phyloP scores from a whole-genome alignment of 1,139 yeast genomes.

The Sugiyamaella grinbergsii region DNA sequence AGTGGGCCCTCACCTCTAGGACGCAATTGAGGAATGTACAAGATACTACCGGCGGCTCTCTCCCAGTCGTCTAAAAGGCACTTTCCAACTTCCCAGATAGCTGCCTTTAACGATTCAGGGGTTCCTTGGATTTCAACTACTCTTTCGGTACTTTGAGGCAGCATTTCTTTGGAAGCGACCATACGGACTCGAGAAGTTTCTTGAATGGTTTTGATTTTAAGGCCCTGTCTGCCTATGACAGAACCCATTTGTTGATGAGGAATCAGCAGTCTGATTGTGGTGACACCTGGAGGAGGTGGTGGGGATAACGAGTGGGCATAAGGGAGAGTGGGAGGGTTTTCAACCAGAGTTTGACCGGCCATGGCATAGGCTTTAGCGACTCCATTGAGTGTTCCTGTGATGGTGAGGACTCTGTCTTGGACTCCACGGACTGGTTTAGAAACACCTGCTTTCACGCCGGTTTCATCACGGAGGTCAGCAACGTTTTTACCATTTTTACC shows the following conservation, averaged over 20 bases:
- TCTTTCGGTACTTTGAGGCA: constrained; percentile 84
- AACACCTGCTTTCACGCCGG: constrained; percentile 86
- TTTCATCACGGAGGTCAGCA: constrained; percentile 72
- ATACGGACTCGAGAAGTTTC: constrained; percentile 69
- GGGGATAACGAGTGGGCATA: constrained; percentile 54
- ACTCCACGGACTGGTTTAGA: constrained; percentile 81
- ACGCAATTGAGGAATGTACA: constrained; percentile 57
- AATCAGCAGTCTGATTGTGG: constrained; percentile 68
- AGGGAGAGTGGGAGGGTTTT: constrained; percentile 43
- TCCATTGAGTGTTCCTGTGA: constrained; percentile 75
- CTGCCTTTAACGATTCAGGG: constrained; percentile 60
- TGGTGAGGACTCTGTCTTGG: constrained; percentile 80
- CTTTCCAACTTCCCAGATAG: constrained; percentile 65
- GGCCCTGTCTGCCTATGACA: constrained; percentile 83
- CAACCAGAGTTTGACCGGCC: constrained; percentile 65
- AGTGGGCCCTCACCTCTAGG: constrained; percentile 18
- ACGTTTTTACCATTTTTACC: constrained; percentile 86
- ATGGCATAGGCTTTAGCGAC: constrained; percentile 72
- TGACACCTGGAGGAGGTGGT: constrained; percentile 56
- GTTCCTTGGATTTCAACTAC: constrained; percentile 86
- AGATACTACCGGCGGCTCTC: constrained; percentile 61
- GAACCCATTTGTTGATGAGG: constrained; percentile 92
- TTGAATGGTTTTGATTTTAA: constrained; percentile 79
- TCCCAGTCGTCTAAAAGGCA: constrained; percentile 73
- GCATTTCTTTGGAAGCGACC: constrained; percentile 84